Conservation (phyloP, 805 yeast species). For the Clavispora fructus region DNA sequence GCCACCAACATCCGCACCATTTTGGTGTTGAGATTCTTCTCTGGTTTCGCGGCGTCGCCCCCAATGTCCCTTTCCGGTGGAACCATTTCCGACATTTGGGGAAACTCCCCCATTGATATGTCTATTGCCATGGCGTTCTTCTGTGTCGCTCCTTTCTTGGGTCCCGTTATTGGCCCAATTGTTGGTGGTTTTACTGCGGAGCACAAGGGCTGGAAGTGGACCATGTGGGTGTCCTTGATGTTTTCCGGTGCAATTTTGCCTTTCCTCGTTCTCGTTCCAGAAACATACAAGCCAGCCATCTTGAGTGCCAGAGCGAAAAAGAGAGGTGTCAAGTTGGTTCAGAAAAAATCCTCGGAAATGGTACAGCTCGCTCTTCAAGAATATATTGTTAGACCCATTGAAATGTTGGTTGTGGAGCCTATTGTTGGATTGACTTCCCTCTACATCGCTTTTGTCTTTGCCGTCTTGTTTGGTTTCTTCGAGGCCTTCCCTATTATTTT, state of each 20-base stretch:
- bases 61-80: conserved; percentile 85
- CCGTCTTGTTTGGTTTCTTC: conserved; percentile 73
- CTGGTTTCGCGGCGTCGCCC: conserved; percentile 75
- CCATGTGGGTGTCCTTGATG: conserved; percentile 18
- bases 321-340: conserved; percentile 48
- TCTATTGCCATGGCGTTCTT: conserved; percentile 76
- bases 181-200: conserved; percentile 37
- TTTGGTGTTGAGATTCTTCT: conserved; percentile 65
- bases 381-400: conserved; percentile 56
- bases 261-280: conserved; percentile 11
- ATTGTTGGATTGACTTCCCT: conserved; percentile 65
- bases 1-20: conserved; percentile 27
- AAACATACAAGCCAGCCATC: conserved; percentile 14
- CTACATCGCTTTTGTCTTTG: conserved; percentile 70
- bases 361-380: conserved; percentile 43
- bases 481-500: conserved; percentile 76
- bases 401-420: conserved; percentile 70
- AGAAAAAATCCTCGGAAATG: conserved; percentile 31
- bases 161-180: conserved; percentile 18
- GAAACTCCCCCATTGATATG: conserved; percentile 44
- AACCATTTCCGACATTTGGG: conserved; percentile 74
- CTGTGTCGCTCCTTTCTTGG: conserved; percentile 35
- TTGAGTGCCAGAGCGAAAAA: conserved; percentile 27
- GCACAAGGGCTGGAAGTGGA: conserved; percentile 28
- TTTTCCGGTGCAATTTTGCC: conserved; percentile 14